These are phyloP conservation scores for Lasiosphaeria hispida DNA, from an alignment of 495 filamentous ascomycete genomes.

Conservation along the genomic window DNA sequence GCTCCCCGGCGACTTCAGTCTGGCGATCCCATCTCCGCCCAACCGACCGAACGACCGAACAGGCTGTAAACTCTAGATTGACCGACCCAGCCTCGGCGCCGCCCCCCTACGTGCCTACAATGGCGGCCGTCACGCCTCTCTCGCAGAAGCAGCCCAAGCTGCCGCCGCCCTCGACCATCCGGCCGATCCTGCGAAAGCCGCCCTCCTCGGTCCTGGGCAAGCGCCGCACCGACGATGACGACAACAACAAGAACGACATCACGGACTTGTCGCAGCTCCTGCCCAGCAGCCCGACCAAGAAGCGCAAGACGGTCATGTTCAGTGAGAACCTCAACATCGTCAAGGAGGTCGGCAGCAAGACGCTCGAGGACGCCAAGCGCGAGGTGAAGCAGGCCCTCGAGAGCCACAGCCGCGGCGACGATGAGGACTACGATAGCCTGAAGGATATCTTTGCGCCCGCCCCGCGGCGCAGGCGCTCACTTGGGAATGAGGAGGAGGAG, in stretches of 20 bases:
- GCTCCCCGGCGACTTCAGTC: neutral
- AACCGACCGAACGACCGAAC: neutral
- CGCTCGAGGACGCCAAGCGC: slow-evolving; percentile 58
- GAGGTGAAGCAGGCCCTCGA: slow-evolving; percentile 75
- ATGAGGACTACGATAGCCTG: slow-evolving; percentile 68
- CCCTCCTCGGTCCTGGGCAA: slow-evolving; percentile 35
- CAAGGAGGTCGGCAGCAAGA: slow-evolving; percentile 47
- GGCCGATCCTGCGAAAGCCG: slow-evolving; percentile 45
- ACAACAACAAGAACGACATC: slow-evolving; percentile 40
- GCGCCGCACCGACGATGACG: slow-evolving; percentile 38
- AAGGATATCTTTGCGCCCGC: slow-evolving; percentile 61
- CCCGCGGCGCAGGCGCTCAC: slow-evolving; percentile 30
- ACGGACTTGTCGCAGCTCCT: slow-evolving; percentile 31
- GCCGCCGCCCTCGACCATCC: slow-evolving; percentile 33
- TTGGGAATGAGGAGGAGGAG: slow-evolving; percentile 32
- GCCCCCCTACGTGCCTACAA: slow-evolving; percentile 6
- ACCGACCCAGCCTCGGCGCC: neutral
- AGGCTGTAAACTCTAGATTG: too few species aligned
- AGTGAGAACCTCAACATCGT: slow-evolving; percentile 67
- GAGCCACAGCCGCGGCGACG: slow-evolving; percentile 62
- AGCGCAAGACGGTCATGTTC: slow-evolving; percentile 63
- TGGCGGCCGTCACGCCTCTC: slow-evolving; percentile 32
- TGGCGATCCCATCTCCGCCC: neutral
- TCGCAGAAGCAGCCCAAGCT: slow-evolving; percentile 24
- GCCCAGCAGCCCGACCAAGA: slow-evolving; percentile 55